Evolutionary conservation across 1,284 basidiomycete genomes (phyloP), one percentile per base, ranked within the genome.

Genomic region (Grifola frondosa): DNA sequence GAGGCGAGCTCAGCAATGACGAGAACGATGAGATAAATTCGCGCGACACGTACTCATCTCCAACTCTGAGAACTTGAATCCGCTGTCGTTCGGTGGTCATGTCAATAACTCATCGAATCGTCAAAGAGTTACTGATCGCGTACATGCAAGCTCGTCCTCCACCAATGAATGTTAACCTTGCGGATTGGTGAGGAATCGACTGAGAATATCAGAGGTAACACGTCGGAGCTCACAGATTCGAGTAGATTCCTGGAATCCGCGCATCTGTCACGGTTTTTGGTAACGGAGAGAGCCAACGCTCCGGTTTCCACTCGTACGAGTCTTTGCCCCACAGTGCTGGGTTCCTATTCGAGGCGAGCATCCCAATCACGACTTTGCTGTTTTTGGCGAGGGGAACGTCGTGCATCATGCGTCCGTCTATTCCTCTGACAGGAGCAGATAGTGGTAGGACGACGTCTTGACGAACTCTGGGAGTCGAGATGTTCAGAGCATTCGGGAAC

Each of bases 301-400:
- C 57, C 1, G 58, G 58, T 71, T 60, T 74, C 63, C 74, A 80
- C 41, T 77, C 70, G 15, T 50, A 46, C 6, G 75, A 69, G 53
- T 81, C 78, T 29, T 71, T 65, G 5, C 79, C 79, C 78, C 79
- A 82, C 4, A 80, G 58, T 4, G 63, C 58, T 44, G 66, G 68
- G 24, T 63, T 58, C 8, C 65, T 53, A 50, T 82, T 79, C 30
- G 77, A 50, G 1, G 64, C 57, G 3, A 68, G 45, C n/a, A 80
- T 73, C 1, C 78, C 73, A 21, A 80, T 62, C 12, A 70, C 43
- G 0, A 80, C 45, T 0, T 57, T 52, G 39, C 78, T 73, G 4
- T 74, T 77, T 49, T 75, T 73, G 23, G 58, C 46, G 9, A 73
- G 57, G 0, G 63, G 40, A 19, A 81, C 54, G 19, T 62, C 61